Evolutionary conservation across 2,329 filamentous ascomycete species (phyloP).

Genomic region (Thielaviopsis ethacetica): DNA sequence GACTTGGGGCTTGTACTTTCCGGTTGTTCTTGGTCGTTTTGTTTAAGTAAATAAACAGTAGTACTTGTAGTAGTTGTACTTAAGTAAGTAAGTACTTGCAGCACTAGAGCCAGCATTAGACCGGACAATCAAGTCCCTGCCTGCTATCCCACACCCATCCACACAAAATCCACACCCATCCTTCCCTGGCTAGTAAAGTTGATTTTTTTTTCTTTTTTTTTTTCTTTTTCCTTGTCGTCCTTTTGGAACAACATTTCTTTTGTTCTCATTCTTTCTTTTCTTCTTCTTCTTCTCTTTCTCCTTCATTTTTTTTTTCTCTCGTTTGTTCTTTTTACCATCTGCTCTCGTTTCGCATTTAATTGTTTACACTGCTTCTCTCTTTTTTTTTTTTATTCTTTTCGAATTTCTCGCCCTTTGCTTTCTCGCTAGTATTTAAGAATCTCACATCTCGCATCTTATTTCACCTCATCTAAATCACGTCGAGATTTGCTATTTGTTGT

Average conservation of each 20-base stretch:
- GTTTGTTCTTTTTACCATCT: constrained; percentile 13
- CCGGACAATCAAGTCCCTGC: too few relatives aligned
- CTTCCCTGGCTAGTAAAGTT: too few relatives aligned
- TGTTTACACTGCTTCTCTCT: constrained; percentile 3
- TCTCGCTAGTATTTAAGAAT: not conserved
- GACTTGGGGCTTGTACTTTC: too few relatives aligned
- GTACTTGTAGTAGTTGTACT: too few relatives aligned
- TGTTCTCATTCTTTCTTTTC: not conserved
- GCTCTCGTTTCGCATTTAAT: constrained; percentile 15
- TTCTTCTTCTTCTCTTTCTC: not conserved
- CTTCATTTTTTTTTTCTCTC: constrained; percentile 15
- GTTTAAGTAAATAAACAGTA: too few relatives aligned
- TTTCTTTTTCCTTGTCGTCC: not conserved
- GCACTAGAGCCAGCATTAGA: too few relatives aligned
- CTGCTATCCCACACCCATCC: too few relatives aligned
- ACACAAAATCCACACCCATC: too few relatives aligned
- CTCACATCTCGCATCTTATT: not conserved
- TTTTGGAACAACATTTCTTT: not conserved
- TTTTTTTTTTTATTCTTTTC: not conserved
- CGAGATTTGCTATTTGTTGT: not conserved
- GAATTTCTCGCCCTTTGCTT: not conserved
- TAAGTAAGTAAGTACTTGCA: too few relatives aligned
- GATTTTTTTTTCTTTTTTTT: constrained; percentile 7
- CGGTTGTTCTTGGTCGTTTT: too few relatives aligned
- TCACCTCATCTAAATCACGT: not conserved